These are phyloP conservation scores for Amniculicola lignicola DNA, from an alignment of 495 filamentous ascomycete species.

Conservation along the genomic window DNA sequence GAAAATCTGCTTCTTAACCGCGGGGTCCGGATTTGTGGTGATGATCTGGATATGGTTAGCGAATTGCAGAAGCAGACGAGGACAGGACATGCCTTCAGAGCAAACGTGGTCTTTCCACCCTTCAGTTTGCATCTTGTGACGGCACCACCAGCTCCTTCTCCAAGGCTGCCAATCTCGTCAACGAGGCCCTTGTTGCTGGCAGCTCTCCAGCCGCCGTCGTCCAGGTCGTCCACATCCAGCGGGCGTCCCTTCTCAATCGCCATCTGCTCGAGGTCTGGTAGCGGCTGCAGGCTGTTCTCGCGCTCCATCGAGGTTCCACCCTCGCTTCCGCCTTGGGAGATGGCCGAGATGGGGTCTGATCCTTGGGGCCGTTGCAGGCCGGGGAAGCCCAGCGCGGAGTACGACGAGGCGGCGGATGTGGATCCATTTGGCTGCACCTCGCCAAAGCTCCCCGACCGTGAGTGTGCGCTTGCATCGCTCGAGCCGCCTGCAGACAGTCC, in stretches of 20 bases:
- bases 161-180: constrained; percentile 80
- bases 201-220: constrained; percentile 92
- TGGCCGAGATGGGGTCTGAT: constrained; percentile 84
- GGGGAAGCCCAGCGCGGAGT: constrained; percentile 68
- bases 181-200: constrained; percentile 86
- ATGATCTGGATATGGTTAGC: constrained; percentile 65
- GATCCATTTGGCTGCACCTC: constrained; percentile 72
- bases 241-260: constrained; percentile 74
- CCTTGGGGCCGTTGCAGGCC: constrained; percentile 59
- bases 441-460: constrained; percentile 68
- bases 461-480: constrained; percentile 73
- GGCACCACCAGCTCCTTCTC: constrained; percentile 93
- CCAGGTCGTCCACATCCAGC: constrained; percentile 86
- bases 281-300: constrained; percentile 62
- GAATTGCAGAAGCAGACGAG: constrained; percentile 8
- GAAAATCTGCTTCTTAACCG: constrained; percentile 96
- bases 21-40: constrained; percentile 94
- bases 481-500: constrained; percentile 52
- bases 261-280: constrained; percentile 71
- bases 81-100: constrained; percentile 71
- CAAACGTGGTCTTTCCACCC: constrained; percentile 91
- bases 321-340: constrained; percentile 59
- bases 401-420: constrained; percentile 77
- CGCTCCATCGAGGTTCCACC: constrained; percentile 67
- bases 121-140: constrained; percentile 87